Base-by-base conservation (phyloP, 805 yeast genomes). In the Cyberlindnera veronae region DNA sequence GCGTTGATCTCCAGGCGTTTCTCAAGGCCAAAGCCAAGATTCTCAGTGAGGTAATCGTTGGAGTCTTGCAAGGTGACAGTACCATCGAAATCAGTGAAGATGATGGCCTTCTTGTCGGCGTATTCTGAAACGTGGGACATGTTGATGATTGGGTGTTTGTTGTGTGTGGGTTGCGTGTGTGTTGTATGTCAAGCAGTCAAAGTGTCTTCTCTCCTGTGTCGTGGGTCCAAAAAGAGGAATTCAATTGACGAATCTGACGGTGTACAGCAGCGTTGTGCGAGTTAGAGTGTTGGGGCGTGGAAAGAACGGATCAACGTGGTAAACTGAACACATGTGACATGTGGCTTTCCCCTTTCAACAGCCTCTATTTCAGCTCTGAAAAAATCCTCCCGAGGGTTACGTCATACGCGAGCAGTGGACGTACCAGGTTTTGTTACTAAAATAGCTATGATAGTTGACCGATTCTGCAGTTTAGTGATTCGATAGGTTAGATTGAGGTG, bases 61-160 rank as follows among this genome's bases (percentile, higher is more conserved):
- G 96, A 85, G 62, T 93, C 99, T 62, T 91, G 95, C 44, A 85
- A 68, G 11, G 99, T 93, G 49, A 93, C 93, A 2, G 99, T 93
- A 21, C 99, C 99, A 61, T 93, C 99, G 79, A 95, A 93, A 63
- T 93, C 99, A 31, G 97, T 85, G 70, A 93, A 93, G 31, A 93
- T 84, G 55, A 93, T 88, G 34, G 95, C 91, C 48, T 76, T 74
- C 50, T 57, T 57, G 19, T 51, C 45, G 6, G 54, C 44, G 37
- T 54, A 53, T 29, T 52, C 51, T 20, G 49, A 37, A 16, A 54
- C 56, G 21, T 47, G 47, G 2, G 58, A 51, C 58, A 55, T 55
- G 9, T 19, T 37, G 22, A 19, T 13, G 26, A 13, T 29, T 15
- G 13, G 3, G 12, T 9, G 29, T 18, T 27, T 15, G 29, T 24